Conservation (phyloP, 2,329 filamentous ascomycete species). For the Clonostachys rosea region DNA sequence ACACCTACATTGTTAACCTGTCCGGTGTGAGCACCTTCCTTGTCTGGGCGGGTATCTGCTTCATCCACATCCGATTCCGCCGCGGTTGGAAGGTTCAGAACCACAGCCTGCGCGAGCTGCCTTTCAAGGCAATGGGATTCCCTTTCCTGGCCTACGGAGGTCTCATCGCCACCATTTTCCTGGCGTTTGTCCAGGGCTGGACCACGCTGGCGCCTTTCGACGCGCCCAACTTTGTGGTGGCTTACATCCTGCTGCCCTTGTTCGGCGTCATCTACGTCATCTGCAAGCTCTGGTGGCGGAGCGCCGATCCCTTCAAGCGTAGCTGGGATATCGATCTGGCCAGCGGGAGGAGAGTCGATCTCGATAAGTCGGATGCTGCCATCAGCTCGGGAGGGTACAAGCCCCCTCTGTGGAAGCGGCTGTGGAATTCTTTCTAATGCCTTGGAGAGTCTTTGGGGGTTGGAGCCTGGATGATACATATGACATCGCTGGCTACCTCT, state of each 20-base stretch:
- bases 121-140: slow-evolving; percentile 49
- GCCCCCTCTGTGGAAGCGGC: slow-evolving; percentile 34
- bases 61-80: slow-evolving; percentile 70
- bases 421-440: slow-evolving; percentile 33
- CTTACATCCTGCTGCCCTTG: slow-evolving; percentile 56
- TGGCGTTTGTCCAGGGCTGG: slow-evolving; percentile 59
- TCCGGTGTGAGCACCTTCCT: slow-evolving; percentile 67
- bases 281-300: slow-evolving; percentile 47
- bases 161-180: slow-evolving; percentile 50
- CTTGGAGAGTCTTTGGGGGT: background rate
- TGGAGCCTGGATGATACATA: too few relatives aligned
- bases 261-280: slow-evolving; percentile 52
- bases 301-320: slow-evolving; percentile 44
- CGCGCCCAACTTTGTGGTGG: slow-evolving; percentile 56
- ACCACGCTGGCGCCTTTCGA: slow-evolving; percentile 53
- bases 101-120: slow-evolving; percentile 45
- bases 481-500: too few relatives aligned
- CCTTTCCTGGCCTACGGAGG: slow-evolving; percentile 58
- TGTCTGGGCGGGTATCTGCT: slow-evolving; percentile 66
- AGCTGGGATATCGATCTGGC: slow-evolving; percentile 50
- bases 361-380: slow-evolving; percentile 35
- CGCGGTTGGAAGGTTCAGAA: slow-evolving; percentile 57
- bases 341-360: slow-evolving; percentile 47
- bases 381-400: slow-evolving; percentile 20
- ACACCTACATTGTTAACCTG: slow-evolving; percentile 66